Conservation (phyloP, 2,329 filamentous ascomycete genomes). For the Herpotrichia juniperi region DNA sequence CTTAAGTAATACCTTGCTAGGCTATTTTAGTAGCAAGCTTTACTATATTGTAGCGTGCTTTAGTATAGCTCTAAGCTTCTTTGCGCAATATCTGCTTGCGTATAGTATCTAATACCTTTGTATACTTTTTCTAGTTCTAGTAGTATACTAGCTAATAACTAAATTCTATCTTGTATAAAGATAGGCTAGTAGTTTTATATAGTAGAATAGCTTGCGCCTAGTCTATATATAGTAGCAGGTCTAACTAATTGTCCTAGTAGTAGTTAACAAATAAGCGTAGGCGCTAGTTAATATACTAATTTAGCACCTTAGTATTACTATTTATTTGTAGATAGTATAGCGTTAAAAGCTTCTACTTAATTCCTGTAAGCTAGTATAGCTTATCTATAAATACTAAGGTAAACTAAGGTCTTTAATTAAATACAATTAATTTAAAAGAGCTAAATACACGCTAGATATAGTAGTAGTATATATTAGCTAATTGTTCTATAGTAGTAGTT, state of each 20-base stretch:
- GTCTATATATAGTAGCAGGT: not conserved
- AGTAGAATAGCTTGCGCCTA: not conserved
- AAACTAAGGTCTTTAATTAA: not conserved
- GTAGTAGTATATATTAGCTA: not conserved
- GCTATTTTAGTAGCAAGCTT: not conserved
- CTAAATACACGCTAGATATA: not conserved
- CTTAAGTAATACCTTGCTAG: not conserved
- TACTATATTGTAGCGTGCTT: not conserved
- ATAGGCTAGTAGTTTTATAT: not conserved
- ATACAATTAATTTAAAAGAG: not conserved
- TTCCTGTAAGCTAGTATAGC: not conserved
- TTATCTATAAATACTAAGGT: not conserved
- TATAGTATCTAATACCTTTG: not conserved
- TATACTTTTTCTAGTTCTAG: not conserved
- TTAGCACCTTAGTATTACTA: not conserved
- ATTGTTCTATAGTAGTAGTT: not conserved
- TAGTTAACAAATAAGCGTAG: not conserved
- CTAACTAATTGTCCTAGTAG: not conserved
- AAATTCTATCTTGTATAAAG: not conserved
- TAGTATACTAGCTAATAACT: not conserved
- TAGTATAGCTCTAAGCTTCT: not conserved
- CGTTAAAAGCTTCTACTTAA: not conserved
- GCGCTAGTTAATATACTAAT: not conserved
- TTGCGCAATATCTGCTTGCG: not conserved
- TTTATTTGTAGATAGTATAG: not conserved